A percentile compares a stretch with the other conserved stretches of the same genome.
phyloP scores from a whole-genome alignment of 768 basidiomycete genomes.

The Coprinopsis cinerea region DNA sequence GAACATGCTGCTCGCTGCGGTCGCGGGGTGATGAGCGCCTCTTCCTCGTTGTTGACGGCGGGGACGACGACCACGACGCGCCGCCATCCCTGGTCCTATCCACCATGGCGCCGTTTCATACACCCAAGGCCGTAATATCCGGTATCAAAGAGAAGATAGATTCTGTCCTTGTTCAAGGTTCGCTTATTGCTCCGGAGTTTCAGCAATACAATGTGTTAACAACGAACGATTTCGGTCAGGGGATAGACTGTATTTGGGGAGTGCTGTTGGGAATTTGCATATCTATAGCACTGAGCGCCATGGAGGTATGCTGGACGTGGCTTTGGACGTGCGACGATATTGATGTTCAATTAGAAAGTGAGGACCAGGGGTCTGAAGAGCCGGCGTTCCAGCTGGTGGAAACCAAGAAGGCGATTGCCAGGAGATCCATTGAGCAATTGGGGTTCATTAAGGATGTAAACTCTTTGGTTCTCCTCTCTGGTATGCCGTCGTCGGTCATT shows the following conservation, averaged over 20 bases:
- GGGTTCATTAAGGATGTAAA: slow-evolving; percentile 83
- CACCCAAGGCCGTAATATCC: slow-evolving; percentile 27
- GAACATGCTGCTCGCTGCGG: too few species aligned
- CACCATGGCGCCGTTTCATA: slow-evolving; percentile 32
- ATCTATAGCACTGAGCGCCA: slow-evolving; percentile 23
- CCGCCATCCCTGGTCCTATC: too few species aligned
- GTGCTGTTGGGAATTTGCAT: slow-evolving; percentile 29
- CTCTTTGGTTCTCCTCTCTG: slow-evolving; percentile 78
- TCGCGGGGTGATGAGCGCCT: too few species aligned
- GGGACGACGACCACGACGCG: background rate
- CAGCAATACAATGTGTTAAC: background rate
- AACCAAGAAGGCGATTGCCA: slow-evolving; percentile 57
- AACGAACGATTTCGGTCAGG: slow-evolving; percentile 23
- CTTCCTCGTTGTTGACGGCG: too few species aligned
- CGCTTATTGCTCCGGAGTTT: background rate
- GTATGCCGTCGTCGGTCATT: slow-evolving; percentile 38
- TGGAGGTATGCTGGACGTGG: slow-evolving; percentile 5
- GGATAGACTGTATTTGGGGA: slow-evolving; percentile 38
- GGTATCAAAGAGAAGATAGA: slow-evolving; percentile 48
- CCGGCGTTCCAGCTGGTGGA: slow-evolving; percentile 42
- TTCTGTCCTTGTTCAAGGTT: slow-evolving; percentile 41
- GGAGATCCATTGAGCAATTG: slow-evolving; percentile 81
- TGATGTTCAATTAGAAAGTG: slow-evolving; percentile 20
- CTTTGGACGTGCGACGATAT: slow-evolving; percentile 3
- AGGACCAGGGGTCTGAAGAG: slow-evolving; percentile 17